Conservation (phyloP, 1,284 basidiomycete species). For the Mixia osmundae region DNA sequence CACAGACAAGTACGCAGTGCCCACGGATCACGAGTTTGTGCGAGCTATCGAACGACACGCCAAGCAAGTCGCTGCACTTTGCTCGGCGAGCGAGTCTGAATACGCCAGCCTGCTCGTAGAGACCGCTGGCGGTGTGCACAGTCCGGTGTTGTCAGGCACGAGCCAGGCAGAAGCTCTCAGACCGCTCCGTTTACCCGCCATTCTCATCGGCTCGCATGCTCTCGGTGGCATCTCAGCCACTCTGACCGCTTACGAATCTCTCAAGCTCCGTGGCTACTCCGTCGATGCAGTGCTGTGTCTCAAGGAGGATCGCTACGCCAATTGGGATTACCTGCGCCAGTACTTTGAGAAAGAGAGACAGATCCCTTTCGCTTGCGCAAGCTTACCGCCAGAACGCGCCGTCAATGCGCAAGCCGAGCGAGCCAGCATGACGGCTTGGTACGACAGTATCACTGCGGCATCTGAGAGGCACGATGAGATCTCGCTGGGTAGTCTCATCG, state of each 20-base stretch:
- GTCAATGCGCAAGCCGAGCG: slow-evolving; percentile 31
- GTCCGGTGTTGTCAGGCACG: slow-evolving; percentile 60
- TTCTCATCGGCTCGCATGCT: slow-evolving; percentile 66
- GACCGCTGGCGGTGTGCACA: slow-evolving; percentile 93
- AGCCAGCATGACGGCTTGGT: slow-evolving; percentile 41
- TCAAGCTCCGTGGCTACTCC: slow-evolving; percentile 68
- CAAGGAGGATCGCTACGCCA: slow-evolving; percentile 62
- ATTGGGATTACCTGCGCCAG: slow-evolving; percentile 52
- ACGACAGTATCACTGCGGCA: slow-evolving; percentile 23
- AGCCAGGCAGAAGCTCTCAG: slow-evolving; percentile 69
- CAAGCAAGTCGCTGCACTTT: slow-evolving; percentile 26
- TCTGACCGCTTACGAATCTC: slow-evolving; percentile 74
- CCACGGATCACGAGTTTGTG: slow-evolving; percentile 39
- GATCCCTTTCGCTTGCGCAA: slow-evolving; percentile 35
- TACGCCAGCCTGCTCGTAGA: slow-evolving; percentile 47
- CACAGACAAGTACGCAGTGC: too few species aligned
- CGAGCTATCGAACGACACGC: slow-evolving; percentile 41
- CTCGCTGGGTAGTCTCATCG: too few species aligned
- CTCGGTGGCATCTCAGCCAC: slow-evolving; percentile 92
- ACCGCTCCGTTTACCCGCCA: slow-evolving; percentile 58
- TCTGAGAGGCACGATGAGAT: too few species aligned
- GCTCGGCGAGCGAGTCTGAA: slow-evolving; percentile 9
- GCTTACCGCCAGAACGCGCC: slow-evolving; percentile 36
- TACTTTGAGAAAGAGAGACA: slow-evolving; percentile 48
- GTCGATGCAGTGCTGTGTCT: slow-evolving; percentile 73